These are phyloP conservation scores for Podaxis sp. DNA, from an alignment of 768 basidiomycete genomes.

Conservation along the genomic window DNA sequence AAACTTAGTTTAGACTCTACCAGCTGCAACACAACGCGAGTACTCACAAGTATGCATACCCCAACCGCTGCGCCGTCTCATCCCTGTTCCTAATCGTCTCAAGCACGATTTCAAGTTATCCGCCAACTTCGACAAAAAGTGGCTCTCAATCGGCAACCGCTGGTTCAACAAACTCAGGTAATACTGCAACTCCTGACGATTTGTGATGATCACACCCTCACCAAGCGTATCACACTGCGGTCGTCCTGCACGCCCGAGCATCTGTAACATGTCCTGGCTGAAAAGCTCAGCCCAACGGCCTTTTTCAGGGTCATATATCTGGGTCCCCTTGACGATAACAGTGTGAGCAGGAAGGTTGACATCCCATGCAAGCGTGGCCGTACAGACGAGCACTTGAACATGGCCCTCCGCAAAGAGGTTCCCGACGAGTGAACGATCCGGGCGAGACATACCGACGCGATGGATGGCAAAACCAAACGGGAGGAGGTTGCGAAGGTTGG, in stretches of 20 bases:
- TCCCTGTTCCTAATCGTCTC: conserved; percentile 94
- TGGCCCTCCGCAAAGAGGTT: no score
- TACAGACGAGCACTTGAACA: no score
- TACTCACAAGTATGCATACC: conserved; percentile 88
- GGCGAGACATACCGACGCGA: conserved; percentile 93
- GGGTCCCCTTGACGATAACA: conserved; percentile 99
- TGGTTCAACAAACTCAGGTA: conserved; percentile 95
- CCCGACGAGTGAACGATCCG: conserved; percentile 89
- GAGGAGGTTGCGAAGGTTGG: conserved; percentile 81
- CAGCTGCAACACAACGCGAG: background rate
- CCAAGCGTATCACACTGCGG: conserved; percentile 97
- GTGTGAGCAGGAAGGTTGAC: conserved; percentile 97
- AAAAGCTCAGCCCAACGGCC: conserved; percentile 97
- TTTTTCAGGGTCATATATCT: conserved; percentile 99
- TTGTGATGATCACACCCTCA: conserved; percentile 98
- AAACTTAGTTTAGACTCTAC: conserved; percentile 6
- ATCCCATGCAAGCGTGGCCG: conserved; percentile 99
- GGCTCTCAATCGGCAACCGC: conserved; percentile 96
- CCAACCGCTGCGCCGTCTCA: conserved; percentile 96
- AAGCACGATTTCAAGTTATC: conserved; percentile 93
- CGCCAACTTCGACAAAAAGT: conserved; percentile 88
- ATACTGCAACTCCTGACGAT: conserved; percentile 95
- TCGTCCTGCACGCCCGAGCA: conserved; percentile 96
- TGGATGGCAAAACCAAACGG: conserved; percentile 98
- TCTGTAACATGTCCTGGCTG: conserved; percentile 94